phyloP scores from a whole-genome alignment of 805 yeast species.

The Kodamaea kaohsiungensis region DNA sequence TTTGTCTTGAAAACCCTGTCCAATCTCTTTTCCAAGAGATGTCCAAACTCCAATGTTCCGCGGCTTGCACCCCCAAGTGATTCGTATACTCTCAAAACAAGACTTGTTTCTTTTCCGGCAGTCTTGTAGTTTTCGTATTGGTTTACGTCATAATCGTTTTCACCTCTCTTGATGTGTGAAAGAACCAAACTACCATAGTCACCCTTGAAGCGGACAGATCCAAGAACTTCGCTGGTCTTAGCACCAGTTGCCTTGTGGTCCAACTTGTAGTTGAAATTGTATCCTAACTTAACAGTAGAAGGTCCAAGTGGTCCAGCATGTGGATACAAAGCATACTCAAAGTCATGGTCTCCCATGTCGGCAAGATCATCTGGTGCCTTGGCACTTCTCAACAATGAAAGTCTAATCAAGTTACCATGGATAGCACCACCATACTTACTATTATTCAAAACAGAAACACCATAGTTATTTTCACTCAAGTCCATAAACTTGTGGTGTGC shows the following conservation, averaged over 20 bases:
- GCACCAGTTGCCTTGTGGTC: conserved; percentile 19
- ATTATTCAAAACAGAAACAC: conserved; percentile 82
- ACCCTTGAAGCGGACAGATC: conserved; percentile 18
- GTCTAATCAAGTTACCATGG: conserved; percentile 89
- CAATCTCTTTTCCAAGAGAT: conserved; percentile 36
- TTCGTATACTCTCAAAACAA: conserved; percentile 80
- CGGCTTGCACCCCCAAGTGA: conserved; percentile 76
- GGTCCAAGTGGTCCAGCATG: conserved; percentile 68
- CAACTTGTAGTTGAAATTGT: conserved; percentile 70
- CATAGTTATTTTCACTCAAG: conserved; percentile 81
- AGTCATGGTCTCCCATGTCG: conserved; percentile 86
- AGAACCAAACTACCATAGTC: conserved; percentile 62
- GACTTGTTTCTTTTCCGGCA: conserved; percentile 45
- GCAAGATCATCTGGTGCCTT: conserved; percentile 94
- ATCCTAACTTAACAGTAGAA: conserved; percentile 71
- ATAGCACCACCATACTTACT: conserved; percentile 90
- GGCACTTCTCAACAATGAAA: conserved; percentile 85
- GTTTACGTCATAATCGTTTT: conserved; percentile 67
- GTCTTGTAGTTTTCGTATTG: conserved; percentile 45
- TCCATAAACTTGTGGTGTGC: conserved; percentile 95
- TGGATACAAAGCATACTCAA: conserved; percentile 83
- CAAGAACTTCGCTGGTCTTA: conserved; percentile 16
- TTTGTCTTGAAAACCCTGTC: conserved; percentile 54
- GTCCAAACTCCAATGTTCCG: conserved; percentile 49
- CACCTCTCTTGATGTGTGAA: conserved; percentile 83